phyloP scores from a whole-genome alignment of 768 basidiomycete genomes.

The Psilocybe tampanensis region DNA sequence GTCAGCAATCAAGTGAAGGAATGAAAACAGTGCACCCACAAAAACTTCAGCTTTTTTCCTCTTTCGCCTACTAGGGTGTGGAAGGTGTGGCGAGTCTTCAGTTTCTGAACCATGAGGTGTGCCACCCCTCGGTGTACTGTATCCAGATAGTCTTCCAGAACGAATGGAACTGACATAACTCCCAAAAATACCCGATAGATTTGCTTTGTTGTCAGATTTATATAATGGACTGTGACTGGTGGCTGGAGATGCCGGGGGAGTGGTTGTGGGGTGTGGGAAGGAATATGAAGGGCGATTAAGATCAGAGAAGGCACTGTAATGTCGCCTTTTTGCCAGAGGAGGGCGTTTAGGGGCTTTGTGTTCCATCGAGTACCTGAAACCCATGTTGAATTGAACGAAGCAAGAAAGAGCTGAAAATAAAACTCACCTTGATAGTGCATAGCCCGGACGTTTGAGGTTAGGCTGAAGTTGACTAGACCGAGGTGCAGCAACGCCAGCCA shows the following conservation, averaged over 20 bases:
- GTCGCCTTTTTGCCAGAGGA: neutral
- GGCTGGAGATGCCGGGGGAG: neutral
- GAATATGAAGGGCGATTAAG: neutral
- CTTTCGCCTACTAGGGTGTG: slow-evolving; percentile 42
- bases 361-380: slow-evolving; percentile 16
- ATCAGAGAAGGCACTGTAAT: neutral
- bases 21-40: slow-evolving; percentile 41
- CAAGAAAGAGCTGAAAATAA: neutral
- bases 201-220: slow-evolving; percentile 4
- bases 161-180: slow-evolving; percentile 18
- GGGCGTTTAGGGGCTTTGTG: slow-evolving; percentile 1
- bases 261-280: neutral
- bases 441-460: slow-evolving; percentile 64
- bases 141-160: slow-evolving; percentile 16
- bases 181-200: slow-evolving; percentile 11
- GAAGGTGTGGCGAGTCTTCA: slow-evolving; percentile 13
- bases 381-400: neutral
- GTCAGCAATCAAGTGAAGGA: neutral
- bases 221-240: slow-evolving; percentile 6
- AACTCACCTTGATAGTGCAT: slow-evolving; percentile 60
- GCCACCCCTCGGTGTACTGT: slow-evolving; percentile 17
- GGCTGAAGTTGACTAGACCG: slow-evolving; percentile 50
- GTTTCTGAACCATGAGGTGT: slow-evolving; percentile 14
- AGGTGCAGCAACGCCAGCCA: slow-evolving; percentile 65
- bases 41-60: slow-evolving; percentile 77